phyloP scores from a whole-genome alignment of 169 alveolate genomes.

The Cryptosporidium tyzzeri region DNA sequence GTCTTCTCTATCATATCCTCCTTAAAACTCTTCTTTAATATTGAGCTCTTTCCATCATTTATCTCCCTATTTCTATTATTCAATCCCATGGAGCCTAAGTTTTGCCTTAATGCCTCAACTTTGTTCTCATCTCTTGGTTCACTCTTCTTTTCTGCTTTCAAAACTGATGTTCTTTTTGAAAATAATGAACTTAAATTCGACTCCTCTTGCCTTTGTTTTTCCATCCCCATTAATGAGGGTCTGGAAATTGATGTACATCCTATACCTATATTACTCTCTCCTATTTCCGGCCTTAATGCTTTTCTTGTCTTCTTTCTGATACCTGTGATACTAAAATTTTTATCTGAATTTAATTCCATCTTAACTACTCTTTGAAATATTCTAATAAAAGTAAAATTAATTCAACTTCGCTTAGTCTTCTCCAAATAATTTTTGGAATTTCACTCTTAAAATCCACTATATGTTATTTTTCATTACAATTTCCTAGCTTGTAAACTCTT shows the following conservation, averaged over 20 bases:
- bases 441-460: neutral
- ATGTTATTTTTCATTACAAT: neutral
- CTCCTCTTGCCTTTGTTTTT: constrained; percentile 10
- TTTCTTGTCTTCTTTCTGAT: constrained; percentile 57
- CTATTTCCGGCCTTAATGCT: constrained; percentile 53
- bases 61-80: neutral
- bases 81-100: neutral
- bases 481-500: neutral
- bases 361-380: neutral
- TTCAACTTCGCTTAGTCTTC: neutral
- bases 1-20: neutral
- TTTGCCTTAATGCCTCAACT: neutral
- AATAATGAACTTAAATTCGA: constrained; percentile 14
- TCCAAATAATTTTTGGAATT: neutral
- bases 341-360: constrained; percentile 14
- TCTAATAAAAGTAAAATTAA: neutral
- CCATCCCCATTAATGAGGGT: constrained; percentile 20
- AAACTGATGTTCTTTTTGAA: neutral
- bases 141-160: neutral
- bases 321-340: neutral
- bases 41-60: constrained; percentile 2
- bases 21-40: constrained; percentile 1
- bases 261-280: constrained; percentile 23
- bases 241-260: constrained; percentile 18
- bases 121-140: neutral